Conservation (phyloP, 2,329 filamentous ascomycete species). For the Nannizziopsis barbatae region DNA sequence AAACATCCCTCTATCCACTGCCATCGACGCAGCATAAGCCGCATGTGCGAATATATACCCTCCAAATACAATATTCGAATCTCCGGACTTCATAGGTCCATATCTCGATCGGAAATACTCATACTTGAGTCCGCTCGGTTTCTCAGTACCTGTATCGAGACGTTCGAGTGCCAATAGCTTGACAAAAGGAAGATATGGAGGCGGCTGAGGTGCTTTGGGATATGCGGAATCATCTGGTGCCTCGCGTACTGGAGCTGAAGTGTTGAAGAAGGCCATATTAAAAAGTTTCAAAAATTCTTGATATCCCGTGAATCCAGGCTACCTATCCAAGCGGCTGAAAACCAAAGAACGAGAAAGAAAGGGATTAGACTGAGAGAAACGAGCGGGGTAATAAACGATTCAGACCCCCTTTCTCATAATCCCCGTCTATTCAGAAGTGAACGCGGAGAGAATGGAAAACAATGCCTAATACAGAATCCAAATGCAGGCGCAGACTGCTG, state of each 20-base stretch:
- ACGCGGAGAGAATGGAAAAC: too few relatives aligned
- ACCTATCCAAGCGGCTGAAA: too few relatives aligned
- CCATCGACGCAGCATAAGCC: conserved; percentile 46
- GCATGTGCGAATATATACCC: conserved; percentile 49
- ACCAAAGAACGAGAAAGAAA: too few relatives aligned
- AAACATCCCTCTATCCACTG: conserved; percentile 40
- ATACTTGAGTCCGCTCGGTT: conserved; percentile 20
- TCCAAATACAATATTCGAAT: conserved; percentile 39
- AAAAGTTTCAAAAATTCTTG: too few relatives aligned
- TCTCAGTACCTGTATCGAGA: conserved; percentile 5
- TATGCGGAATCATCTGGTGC: background rate
- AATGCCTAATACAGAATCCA: too few relatives aligned
- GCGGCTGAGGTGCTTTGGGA: background rate
- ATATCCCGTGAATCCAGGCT: too few relatives aligned
- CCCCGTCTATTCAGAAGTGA: too few relatives aligned
- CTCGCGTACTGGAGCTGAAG: background rate
- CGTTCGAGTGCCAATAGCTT: conserved; percentile 4
- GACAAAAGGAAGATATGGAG: background rate
- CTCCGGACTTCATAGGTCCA: conserved; percentile 34
- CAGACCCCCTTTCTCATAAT: too few relatives aligned
- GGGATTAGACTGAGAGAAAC: too few relatives aligned
- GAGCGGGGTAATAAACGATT: too few relatives aligned
- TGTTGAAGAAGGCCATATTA: background rate
- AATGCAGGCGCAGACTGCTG: too few relatives aligned
- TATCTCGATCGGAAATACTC: conserved; percentile 24